phyloP scores from a whole-genome alignment of 1,284 basidiomycete genomes.

The Sanghuangporus sanghuang region DNA sequence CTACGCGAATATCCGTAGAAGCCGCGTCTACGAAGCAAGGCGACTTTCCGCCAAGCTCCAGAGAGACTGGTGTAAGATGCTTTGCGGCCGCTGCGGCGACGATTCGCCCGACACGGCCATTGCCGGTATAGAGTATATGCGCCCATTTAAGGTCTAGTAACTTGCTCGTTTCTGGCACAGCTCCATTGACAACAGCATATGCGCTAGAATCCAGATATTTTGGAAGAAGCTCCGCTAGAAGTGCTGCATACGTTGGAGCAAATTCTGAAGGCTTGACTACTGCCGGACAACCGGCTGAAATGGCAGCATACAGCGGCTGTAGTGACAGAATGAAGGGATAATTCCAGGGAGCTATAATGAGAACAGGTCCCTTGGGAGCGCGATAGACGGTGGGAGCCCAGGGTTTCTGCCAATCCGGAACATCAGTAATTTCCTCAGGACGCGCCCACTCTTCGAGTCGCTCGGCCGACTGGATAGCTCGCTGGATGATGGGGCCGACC shows the following conservation, averaged over 20 bases:
- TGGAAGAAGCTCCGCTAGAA: slow-evolving; percentile 41
- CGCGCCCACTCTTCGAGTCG: slow-evolving; percentile 49
- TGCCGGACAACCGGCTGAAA: slow-evolving; percentile 40
- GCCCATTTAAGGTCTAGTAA: slow-evolving; percentile 11
- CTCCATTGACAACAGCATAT: slow-evolving; percentile 39
- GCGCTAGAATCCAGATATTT: slow-evolving; percentile 41
- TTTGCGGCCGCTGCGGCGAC: slow-evolving; percentile 65
- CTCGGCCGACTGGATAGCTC: slow-evolving; percentile 42
- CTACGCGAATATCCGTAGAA: slow-evolving; percentile 27
- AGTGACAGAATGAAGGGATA: slow-evolving; percentile 37
- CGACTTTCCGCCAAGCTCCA: slow-evolving; percentile 56
- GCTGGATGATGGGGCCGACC: slow-evolving; percentile 34
- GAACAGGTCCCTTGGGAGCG: slow-evolving; percentile 35
- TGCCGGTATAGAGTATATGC: slow-evolving; percentile 28
- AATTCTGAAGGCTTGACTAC: slow-evolving; percentile 47
- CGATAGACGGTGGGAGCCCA: slow-evolving; percentile 32
- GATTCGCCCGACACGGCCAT: slow-evolving; percentile 57
- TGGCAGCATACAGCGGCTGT: slow-evolving; percentile 36
- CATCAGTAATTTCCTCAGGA: slow-evolving; percentile 33
- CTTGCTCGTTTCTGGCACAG: slow-evolving; percentile 37
- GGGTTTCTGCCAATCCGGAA: slow-evolving; percentile 29
- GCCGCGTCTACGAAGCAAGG: slow-evolving; percentile 43
- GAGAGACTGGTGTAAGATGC: slow-evolving; percentile 66
- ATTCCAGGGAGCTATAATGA: slow-evolving; percentile 35
- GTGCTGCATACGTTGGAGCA: slow-evolving; percentile 35